Evolutionary conservation across 345 rosid genomes (phyloP).

Genomic region (Ailanthus altissimus): DNA sequence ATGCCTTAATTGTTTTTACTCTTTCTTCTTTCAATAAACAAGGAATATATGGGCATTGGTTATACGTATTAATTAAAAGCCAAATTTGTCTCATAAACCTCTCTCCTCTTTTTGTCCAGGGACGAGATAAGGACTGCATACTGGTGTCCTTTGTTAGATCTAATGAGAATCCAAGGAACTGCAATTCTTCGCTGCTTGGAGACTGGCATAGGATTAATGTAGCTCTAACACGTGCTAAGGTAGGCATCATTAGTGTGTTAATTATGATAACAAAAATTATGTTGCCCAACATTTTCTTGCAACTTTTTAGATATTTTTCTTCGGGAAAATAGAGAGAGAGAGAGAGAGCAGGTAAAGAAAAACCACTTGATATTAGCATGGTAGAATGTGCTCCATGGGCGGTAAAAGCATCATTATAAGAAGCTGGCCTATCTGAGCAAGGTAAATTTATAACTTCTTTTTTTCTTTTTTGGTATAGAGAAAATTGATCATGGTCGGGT

Average conservation of each 20-base stretch:
- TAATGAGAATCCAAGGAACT: constrained; percentile 56
- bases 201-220: constrained; percentile 99
- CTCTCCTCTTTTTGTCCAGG: constrained; percentile 50
- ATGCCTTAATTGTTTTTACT: background rate
- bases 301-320: too few species aligned
- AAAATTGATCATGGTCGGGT: constrained; percentile 94
- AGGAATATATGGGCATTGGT: background rate
- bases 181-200: constrained; percentile 73
- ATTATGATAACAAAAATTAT: too few species aligned
- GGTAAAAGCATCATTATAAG: background rate
- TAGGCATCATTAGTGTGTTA: constrained; percentile 10
- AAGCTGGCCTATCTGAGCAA: background rate
- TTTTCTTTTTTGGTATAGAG: constrained; percentile 43
- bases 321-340: too few species aligned
- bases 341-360: too few species aligned
- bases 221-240: constrained; percentile 94
- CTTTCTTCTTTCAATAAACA: background rate
- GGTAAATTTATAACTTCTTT: background rate
- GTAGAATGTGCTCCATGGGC: too few species aligned
- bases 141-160: constrained; percentile 84
- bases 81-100: background rate
- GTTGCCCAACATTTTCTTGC: too few species aligned
- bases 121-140: constrained; percentile 96
- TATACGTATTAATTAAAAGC: background rate
- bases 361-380: too few species aligned